Base-by-base conservation (phyloP, 805 yeast genomes). In the Candida palmyrensis region DNA sequence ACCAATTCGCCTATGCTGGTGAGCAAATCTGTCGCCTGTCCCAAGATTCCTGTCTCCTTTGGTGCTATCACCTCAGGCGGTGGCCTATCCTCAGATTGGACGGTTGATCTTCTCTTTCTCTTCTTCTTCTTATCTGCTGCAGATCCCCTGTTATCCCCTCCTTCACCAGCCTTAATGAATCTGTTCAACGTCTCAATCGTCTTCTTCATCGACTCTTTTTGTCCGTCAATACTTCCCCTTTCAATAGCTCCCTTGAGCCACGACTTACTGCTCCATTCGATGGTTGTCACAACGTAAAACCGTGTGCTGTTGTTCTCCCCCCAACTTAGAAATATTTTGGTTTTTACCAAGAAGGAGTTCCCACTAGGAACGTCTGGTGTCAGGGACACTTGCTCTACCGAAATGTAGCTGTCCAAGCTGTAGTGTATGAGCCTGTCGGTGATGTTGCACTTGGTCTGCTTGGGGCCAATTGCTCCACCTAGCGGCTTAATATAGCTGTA, bases 291-390 rank as follows among this genome's bases (percentile, higher is more conserved):
- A 11, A 79, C 73, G 16, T 61, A 58, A 5, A 82, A 23, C 17
- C 60, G 62, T 0, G 89, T 81, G 6, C 55, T 38, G 49, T 79
- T 79, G 31, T 68, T 66, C 2, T 60, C 62, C 3, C 70, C 83
- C 92, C 94, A 83, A 8, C 75, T 65, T 5, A 82, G 55, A 43
- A 68, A 69, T 22, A 72, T 67, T 18, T 67, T 62, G 2, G 92
- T 79, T 33, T 68, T 65, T 3, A 81, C 82, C 29, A 69, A 66
- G 44, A 84, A 84, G 0, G 82, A 64, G 41, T 66, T 71, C 6
- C 94, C 92, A 21, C 83, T 77, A 0, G 94, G 94, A n/a, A 83
- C 86, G 58, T 83, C 92, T 0, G 92, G 94, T 0, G 87, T 79
- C 30, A 68, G 71, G 0, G 88, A 77, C 1, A 64, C 52, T 42